Evolutionary conservation across 176 grass and related monocot genomes (phyloP).

Genomic region (Alopecurus myosuroides): DNA sequence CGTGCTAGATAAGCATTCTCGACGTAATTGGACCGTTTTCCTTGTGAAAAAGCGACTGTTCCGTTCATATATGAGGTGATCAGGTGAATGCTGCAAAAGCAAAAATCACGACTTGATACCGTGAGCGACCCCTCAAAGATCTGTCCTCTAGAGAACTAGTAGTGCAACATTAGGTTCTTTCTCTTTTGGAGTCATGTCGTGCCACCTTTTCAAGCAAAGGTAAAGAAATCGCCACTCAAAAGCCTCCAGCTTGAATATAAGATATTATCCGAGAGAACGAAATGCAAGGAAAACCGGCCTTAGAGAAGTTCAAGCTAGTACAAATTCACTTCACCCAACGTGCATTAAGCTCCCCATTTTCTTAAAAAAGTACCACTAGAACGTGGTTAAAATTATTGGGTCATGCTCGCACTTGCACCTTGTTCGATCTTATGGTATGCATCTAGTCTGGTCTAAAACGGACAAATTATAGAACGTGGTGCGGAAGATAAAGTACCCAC

Average conservation of each 20-base stretch:
- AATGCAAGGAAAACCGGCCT: neutral
- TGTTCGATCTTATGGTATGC: neutral
- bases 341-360: neutral
- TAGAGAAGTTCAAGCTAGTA: neutral
- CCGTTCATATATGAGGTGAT: neutral
- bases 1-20: neutral
- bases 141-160: neutral
- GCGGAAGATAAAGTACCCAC: neutral
- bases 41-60: neutral
- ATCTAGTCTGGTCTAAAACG: neutral
- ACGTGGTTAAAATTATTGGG: neutral
- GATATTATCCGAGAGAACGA: neutral
- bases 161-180: neutral
- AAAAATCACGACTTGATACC: neutral
- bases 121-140: too few relatives aligned
- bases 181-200: neutral
- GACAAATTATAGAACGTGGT: neutral
- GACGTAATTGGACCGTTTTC: neutral
- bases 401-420: neutral
- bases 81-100: neutral
- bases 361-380: neutral
- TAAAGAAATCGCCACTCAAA: neutral
- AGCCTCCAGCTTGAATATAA: neutral
- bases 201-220: neutral
- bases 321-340: neutral